Evolutionary conservation across 2,329 filamentous ascomycete species (phyloP).

Genomic region (Calonectria hongkongensis): DNA sequence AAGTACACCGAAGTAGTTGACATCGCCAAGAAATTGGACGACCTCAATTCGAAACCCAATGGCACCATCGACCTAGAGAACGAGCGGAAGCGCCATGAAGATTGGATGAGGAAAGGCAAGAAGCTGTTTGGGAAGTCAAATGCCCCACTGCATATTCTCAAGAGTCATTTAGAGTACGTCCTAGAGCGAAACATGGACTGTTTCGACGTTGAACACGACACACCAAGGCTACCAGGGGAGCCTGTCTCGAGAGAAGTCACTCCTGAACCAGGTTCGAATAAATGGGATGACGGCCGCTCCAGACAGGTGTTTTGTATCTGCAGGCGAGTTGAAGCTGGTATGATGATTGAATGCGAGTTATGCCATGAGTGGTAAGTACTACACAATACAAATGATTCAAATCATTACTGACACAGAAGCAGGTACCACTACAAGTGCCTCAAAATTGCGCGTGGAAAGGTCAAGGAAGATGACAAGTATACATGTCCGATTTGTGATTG

Average conservation of each 20-base stretch:
- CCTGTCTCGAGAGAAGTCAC: constrained; percentile 89
- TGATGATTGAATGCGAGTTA: constrained; percentile 99
- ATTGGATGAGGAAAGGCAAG: constrained; percentile 99
- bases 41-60: constrained; percentile 92
- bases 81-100: constrained; percentile 95
- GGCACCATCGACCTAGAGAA: constrained; percentile 95
- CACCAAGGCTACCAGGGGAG: constrained; percentile 91
- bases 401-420: constrained; percentile 32
- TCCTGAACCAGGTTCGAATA: constrained; percentile 70
- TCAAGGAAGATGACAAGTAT: constrained; percentile 99
- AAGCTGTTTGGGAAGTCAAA: constrained; percentile 99
- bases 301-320: constrained; percentile 98
- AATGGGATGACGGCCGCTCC: constrained; percentile 77
- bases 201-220: constrained; percentile 90
- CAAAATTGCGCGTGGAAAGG: constrained; percentile 97
- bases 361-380: constrained; percentile 93
- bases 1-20: constrained; percentile 93
- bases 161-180: constrained; percentile 95
- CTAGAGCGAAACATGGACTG: constrained; percentile 91
- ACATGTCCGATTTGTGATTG: constrained; percentile 99
- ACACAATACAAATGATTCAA: neutral
- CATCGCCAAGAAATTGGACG: constrained; percentile 89
- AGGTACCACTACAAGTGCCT: constrained; percentile 99
- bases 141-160: constrained; percentile 95
- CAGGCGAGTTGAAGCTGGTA: constrained; percentile 91